These are phyloP conservation scores for Penicillium expansum DNA, from an alignment of 2,329 filamentous ascomycete genomes.

Conservation along the genomic window DNA sequence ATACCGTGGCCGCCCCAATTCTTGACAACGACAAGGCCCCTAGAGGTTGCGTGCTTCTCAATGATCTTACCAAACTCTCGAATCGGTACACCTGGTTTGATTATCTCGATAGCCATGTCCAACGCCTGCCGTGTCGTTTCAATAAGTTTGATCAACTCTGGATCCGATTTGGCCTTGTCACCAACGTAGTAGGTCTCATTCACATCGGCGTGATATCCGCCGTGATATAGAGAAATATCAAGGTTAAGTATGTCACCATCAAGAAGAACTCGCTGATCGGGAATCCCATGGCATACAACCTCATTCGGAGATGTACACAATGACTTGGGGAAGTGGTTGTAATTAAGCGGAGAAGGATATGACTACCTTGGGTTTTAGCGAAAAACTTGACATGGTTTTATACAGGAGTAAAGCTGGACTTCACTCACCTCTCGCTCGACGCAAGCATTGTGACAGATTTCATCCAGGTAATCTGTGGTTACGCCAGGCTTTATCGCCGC, in stretches of 20 bases:
- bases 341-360: conserved; percentile 90
- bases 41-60: conserved; percentile 79
- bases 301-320: conserved; percentile 91
- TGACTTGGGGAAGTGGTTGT: conserved; percentile 90
- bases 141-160: conserved; percentile 78
- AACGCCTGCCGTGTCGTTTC: conserved; percentile 82
- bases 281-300: conserved; percentile 94
- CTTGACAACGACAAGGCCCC: conserved; percentile 76
- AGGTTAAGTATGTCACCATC: conserved; percentile 95
- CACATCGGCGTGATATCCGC: conserved; percentile 84
- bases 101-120: conserved; percentile 76
- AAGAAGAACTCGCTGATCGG: conserved; percentile 74
- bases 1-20: conserved; percentile 93
- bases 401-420: too few relatives aligned
- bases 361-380: conserved; percentile 53
- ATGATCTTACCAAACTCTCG: conserved; percentile 87
- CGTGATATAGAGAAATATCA: conserved; percentile 85
- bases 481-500: conserved; percentile 76
- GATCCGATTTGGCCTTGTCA: conserved; percentile 72
- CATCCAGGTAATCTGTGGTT: conserved; percentile 86
- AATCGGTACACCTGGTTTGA: conserved; percentile 84
- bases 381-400: background rate
- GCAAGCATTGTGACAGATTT: conserved; percentile 85
- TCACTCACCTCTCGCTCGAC: conserved; percentile 70
- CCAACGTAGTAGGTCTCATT: conserved; percentile 97